phyloP scores from a whole-genome alignment of 306 rosid species.

The Cicer chorassanicum region DNA sequence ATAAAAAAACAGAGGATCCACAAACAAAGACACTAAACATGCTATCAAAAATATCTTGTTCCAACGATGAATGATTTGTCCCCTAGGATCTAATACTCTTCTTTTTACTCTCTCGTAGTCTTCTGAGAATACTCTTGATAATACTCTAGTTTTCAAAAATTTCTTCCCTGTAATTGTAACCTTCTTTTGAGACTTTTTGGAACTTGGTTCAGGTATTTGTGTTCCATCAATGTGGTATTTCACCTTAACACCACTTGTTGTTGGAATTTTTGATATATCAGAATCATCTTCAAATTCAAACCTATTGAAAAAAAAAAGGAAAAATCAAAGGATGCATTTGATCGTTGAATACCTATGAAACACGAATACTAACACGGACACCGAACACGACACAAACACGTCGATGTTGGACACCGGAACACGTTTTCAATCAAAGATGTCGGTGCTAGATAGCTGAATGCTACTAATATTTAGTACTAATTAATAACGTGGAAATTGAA shows the following conservation, averaged over 20 bases:
- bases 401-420: no score
- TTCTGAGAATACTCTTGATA: conserved; percentile 64
- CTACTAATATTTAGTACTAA: no score
- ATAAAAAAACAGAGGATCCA: conserved; percentile 64
- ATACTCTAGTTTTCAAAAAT: conserved; percentile 51
- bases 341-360: background rate
- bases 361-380: no score
- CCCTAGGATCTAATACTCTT: conserved; percentile 60
- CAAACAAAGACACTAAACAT: conserved; percentile 56
- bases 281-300: conserved; percentile 57
- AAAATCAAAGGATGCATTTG: conserved; percentile 13
- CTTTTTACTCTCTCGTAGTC: conserved; percentile 55
- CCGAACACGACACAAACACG: no score
- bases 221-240: conserved; percentile 62
- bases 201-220: conserved; percentile 50
- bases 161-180: conserved; percentile 46
- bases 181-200: conserved; percentile 42
- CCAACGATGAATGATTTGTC: conserved; percentile 54
- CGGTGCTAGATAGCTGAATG: no score
- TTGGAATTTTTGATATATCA: conserved; percentile 37
- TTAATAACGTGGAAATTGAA: background rate
- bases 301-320: conserved; percentile 38
- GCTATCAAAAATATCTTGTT: conserved; percentile 59
- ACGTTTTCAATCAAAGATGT: no score
- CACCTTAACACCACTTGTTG: conserved; percentile 40